Evolutionary conservation across 306 rosid species (phyloP).

Genomic region (Cucurbita moschata): DNA sequence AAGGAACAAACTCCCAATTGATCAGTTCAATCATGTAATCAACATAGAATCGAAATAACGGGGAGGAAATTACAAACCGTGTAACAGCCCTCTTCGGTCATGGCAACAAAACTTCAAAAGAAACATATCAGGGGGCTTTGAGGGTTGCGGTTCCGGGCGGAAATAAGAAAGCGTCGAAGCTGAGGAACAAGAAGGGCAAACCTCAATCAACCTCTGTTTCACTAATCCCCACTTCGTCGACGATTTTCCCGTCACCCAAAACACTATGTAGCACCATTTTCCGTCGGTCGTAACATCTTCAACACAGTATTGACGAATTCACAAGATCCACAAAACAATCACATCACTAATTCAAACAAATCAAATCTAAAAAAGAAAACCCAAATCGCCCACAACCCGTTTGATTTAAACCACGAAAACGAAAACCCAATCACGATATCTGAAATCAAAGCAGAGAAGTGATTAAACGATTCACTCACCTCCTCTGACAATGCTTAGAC

Average conservation of each 20-base stretch:
- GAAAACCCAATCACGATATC: neutral
- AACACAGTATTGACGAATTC: slow-evolving; percentile 5
- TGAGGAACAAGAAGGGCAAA: slow-evolving; percentile 77
- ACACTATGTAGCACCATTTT: slow-evolving; percentile 84
- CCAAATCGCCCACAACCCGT: neutral
- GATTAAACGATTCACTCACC: slow-evolving; percentile 36
- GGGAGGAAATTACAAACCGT: slow-evolving; percentile 29
- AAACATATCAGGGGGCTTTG: slow-evolving; percentile 65
- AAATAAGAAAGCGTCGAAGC: slow-evolving; percentile 68
- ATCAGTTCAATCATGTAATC: neutral
- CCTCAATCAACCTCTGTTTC: slow-evolving; percentile 67
- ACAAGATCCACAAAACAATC: neutral
- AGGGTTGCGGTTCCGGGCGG: slow-evolving; percentile 43
- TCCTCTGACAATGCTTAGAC: slow-evolving; percentile 84
- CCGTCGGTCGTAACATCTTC: slow-evolving; percentile 92
- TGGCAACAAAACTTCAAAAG: slow-evolving; percentile 61
- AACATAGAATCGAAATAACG: neutral
- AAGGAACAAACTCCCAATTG: neutral
- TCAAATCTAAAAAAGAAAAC: neutral
- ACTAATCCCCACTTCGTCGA: slow-evolving; percentile 72
- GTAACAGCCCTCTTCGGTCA: slow-evolving; percentile 75
- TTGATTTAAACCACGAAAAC: neutral
- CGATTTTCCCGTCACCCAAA: slow-evolving; percentile 71
- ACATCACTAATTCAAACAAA: neutral
- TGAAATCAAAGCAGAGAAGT: neutral